Conservation (phyloP, 441 rosid species). For the Erodium texanum region DNA sequence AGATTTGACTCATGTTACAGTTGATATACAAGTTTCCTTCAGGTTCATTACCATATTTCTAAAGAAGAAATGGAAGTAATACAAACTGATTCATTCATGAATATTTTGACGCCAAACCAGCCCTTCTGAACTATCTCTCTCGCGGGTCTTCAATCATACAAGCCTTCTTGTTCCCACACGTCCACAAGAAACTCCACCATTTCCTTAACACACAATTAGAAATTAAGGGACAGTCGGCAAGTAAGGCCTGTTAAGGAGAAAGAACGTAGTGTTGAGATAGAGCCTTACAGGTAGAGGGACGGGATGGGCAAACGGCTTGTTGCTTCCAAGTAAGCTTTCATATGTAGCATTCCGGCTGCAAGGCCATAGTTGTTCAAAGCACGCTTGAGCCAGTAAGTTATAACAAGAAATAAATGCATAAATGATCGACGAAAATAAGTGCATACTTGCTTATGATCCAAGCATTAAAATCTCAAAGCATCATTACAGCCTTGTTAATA, state of each 20-base stretch:
- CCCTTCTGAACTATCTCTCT: constrained; percentile 12
- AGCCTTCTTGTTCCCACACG: constrained; percentile 80
- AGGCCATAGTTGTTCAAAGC: constrained; percentile 29
- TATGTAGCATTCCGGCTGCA: constrained; percentile 60
- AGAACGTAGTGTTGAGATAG: not conserved
- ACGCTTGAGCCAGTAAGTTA: no score
- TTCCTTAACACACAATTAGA: constrained; percentile 39
- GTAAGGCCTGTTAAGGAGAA: not conserved
- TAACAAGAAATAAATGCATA: no score
- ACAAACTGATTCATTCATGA: not conserved
- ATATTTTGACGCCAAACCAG: constrained; percentile 15
- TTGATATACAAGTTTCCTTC: constrained; percentile 16
- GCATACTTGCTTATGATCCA: no score
- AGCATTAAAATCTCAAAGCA: no score
- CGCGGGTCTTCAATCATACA: constrained; percentile 47
- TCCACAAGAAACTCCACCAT: constrained; percentile 89
- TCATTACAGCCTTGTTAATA: no score
- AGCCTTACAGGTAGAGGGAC: constrained; percentile 54
- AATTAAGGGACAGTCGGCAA: constrained; percentile 2
- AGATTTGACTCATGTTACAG: no score
- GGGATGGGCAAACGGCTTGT: constrained; percentile 49
- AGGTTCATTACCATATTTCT: constrained; percentile 13
- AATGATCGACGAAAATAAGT: no score
- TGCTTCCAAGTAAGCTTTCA: constrained; percentile 56
- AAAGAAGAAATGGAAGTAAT: constrained; percentile 17